Evolutionary conservation across 148 eudicot species (phyloP), one percentile per base, ranked within the genome.

Genomic region (Rheum nobile): DNA sequence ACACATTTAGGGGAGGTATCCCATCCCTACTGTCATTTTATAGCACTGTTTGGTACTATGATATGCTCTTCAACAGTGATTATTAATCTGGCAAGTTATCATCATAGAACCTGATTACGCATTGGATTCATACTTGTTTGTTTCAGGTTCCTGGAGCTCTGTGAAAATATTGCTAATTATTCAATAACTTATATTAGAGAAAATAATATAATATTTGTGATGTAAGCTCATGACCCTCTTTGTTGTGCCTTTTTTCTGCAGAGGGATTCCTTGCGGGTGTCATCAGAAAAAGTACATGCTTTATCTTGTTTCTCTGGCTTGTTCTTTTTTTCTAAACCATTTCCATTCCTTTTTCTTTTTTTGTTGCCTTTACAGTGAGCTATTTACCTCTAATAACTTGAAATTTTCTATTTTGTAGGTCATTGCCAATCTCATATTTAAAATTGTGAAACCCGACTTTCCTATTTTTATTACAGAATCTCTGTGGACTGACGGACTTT

Each of bases 191-290:
- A 37, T 14, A 50, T 44, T 73, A 3, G 14, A 9, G 1, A 13
- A 4, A 24, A 71, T 55, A 41, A 12, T n/a, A n/a, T n/a, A n/a
- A n/a, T 39, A 24, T 39, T 14, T 41, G 6, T 50, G 16, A n/a
- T 74, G 28, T 35, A 39, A 72, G 17, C 3, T 28, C 7, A 19
- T 72, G 63, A 54, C 29, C 44, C 63, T 57, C 14, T 74, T 59
- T 65, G n/a, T n/a, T n/a, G 70, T 32, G 70, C 39, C 24, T 44
- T 37, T 74, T 70, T 17, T 48, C 70, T 87, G 86, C 94, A 96
- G 99, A 92, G 82, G 99, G 91, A 79, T 96, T 88, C 77, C 91
- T 96, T 79, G 91, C 92, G 48, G 95, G 96, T 80, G 92, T 90
- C 43, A 87, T 95, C 89, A 85, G 77, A 75, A 90, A 90, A 87